Conservation (phyloP, 2,329 filamentous ascomycete genomes). For the Aspergillus proliferans region DNA sequence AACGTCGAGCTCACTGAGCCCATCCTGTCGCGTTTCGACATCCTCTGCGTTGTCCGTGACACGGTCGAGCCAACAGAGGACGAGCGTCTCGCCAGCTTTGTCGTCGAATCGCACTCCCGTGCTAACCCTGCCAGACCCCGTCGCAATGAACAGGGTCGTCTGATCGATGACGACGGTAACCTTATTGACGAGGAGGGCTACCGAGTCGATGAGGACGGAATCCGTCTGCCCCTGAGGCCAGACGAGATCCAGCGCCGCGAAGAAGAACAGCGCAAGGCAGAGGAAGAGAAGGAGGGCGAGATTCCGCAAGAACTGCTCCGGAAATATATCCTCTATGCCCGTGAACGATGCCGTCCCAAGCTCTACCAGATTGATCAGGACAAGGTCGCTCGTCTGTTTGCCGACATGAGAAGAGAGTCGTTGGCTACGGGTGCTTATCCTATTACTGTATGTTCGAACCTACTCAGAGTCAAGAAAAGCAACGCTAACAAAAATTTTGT, state of each 20-base stretch:
- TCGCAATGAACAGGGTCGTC: slow-evolving; percentile 39
- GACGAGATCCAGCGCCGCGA: slow-evolving; percentile 39
- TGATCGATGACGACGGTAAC: slow-evolving; percentile 39
- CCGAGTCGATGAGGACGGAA: slow-evolving; percentile 42
- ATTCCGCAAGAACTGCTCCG: slow-evolving; percentile 85
- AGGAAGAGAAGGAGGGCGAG: slow-evolving; percentile 56
- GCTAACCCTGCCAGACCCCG: slow-evolving; percentile 65
- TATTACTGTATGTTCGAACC: slow-evolving; percentile 69
- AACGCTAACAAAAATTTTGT: slow-evolving; percentile 31
- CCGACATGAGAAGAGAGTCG: slow-evolving; percentile 90
- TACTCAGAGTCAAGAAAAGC: neutral
- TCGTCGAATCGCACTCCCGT: slow-evolving; percentile 86
- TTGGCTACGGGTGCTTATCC: slow-evolving; percentile 93
- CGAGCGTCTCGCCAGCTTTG: slow-evolving; percentile 87
- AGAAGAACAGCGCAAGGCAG: slow-evolving; percentile 37
- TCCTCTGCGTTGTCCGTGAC: slow-evolving; percentile 91
- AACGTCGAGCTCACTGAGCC: slow-evolving; percentile 97
- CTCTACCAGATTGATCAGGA: slow-evolving; percentile 97
- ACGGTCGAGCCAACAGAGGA: slow-evolving; percentile 90
- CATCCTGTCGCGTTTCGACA: slow-evolving; percentile 95
- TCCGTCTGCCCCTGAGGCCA: slow-evolving; percentile 34
- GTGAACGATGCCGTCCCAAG: slow-evolving; percentile 83
- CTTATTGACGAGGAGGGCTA: slow-evolving; percentile 58
- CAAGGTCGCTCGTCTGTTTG: slow-evolving; percentile 88
- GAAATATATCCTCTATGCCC: slow-evolving; percentile 94